phyloP scores from a whole-genome alignment of 192 early-diverging fungal species.

The Coemansia sp. region DNA sequence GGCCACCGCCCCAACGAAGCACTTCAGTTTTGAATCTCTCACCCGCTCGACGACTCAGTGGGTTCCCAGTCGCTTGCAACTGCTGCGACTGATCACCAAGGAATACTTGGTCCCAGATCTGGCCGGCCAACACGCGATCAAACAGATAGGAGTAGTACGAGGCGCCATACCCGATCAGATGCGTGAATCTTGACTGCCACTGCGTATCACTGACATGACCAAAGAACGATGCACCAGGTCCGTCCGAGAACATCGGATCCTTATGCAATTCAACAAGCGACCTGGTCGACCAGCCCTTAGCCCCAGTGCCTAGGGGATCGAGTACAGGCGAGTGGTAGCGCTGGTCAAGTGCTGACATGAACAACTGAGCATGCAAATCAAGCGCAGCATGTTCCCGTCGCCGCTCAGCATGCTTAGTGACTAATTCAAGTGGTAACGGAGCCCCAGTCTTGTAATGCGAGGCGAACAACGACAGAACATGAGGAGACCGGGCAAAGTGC shows the following conservation, averaged over 20 bases:
- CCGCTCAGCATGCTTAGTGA: constrained; percentile 58
- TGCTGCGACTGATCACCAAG: constrained; percentile 28
- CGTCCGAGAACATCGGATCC: constrained; percentile 37
- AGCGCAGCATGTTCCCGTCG: constrained; percentile 65
- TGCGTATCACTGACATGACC: constrained; percentile 69
- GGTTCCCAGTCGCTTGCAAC: constrained; percentile 30
- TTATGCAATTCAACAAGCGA: constrained; percentile 64
- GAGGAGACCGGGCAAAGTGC: constrained; percentile 75
- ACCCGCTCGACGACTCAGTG: constrained; percentile 63
- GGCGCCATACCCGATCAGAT: constrained; percentile 88
- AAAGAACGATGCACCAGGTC: constrained; percentile 61
- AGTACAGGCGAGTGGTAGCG: constrained; percentile 71
- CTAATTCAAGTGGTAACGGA: constrained; percentile 58
- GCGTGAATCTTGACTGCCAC: constrained; percentile 92
- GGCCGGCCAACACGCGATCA: constrained; percentile 76
- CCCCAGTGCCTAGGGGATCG: constrained; percentile 9
- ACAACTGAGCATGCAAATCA: constrained; percentile 84
- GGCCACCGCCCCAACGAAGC: constrained; percentile 89
- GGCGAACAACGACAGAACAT: constrained; percentile 73
- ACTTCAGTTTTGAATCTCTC: constrained; percentile 73
- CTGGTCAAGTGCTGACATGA: constrained; percentile 92
- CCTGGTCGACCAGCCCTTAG: constrained; percentile 45
- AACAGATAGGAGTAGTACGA: constrained; percentile 96
- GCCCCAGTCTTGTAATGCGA: constrained; percentile 72
- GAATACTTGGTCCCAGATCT: constrained; percentile 76